A percentile compares a stretch with the other conserved stretches of the same genome.
Conservation (phyloP, 2,329 filamentous ascomycete species). For the Fusarium aywerte region DNA sequence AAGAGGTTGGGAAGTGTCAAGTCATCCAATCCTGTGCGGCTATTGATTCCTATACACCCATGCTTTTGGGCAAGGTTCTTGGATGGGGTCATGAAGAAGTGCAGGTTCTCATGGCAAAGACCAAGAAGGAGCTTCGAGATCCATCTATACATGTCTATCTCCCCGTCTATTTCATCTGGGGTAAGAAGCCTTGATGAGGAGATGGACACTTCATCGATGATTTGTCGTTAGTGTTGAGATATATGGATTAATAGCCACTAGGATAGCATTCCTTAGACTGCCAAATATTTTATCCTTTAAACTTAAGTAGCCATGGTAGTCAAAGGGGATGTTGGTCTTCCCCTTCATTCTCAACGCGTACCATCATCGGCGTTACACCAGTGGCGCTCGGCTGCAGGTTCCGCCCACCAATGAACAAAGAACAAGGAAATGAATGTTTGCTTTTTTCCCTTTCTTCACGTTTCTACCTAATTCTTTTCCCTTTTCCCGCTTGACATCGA, state of each 20-base stretch:
- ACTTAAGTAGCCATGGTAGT: no score
- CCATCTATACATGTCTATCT: slow-evolving; percentile 32
- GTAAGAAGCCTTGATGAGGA: slow-evolving; percentile 13
- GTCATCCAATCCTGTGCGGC: slow-evolving; percentile 29
- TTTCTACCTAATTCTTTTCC: not conserved
- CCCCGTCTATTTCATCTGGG: slow-evolving; percentile 31
- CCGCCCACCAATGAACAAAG: not conserved
- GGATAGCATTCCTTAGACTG: no score
- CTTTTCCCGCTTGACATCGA: no score
- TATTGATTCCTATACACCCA: slow-evolving; percentile 33
- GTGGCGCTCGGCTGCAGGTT: no score
- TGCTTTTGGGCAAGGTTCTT: slow-evolving; percentile 28
- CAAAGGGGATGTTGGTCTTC: no score
- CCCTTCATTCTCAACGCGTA: no score
- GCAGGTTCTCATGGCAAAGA: slow-evolving; percentile 35
- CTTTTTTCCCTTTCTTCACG: not conserved
- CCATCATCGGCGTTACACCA: no score
- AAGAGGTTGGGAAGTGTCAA: slow-evolving; percentile 30
- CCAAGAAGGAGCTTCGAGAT: slow-evolving; percentile 38
- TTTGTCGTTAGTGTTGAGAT: not conserved
- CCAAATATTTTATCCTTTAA: no score
- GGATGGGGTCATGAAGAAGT: slow-evolving; percentile 36
- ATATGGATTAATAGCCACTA: no score
- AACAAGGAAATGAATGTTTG: not conserved
- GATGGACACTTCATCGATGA: no score